A percentile compares a stretch with the other conserved stretches of the same genome.
Conservation (phyloP, 306 rosid species). For the Rosa persica region DNA sequence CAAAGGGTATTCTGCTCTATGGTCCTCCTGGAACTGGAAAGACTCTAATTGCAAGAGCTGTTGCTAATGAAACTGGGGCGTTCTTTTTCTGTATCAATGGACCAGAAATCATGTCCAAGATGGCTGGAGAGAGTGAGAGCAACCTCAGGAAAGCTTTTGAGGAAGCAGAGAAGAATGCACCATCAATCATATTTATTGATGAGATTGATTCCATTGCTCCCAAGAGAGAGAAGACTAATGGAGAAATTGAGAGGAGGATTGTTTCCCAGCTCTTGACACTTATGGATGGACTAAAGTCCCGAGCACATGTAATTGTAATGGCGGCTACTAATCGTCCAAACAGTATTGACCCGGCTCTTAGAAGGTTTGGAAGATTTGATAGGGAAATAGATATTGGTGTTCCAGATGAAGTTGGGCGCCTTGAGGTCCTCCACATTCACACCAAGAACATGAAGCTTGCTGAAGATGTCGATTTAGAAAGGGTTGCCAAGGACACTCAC, state of each 20-base stretch:
- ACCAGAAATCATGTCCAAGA: conserved; percentile 22
- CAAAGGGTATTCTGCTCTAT: conserved; percentile 41
- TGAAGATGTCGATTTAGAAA: conserved; percentile 27
- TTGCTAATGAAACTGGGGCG: conserved; percentile 36
- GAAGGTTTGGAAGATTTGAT: conserved; percentile 29
- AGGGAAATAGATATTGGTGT: conserved; percentile 27
- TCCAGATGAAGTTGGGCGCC: conserved; percentile 24
- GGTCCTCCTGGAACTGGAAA: conserved; percentile 48
- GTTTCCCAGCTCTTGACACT: conserved; percentile 25
- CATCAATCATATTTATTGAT: conserved; percentile 22
- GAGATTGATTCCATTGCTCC: conserved; percentile 28
- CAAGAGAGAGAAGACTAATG: conserved; percentile 23
- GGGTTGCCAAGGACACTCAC: conserved; percentile 24
- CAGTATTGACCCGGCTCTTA: conserved; percentile 24
- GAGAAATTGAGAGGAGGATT: conserved; percentile 24
- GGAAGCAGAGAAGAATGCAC: conserved; percentile 19
- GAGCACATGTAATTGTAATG: conserved; percentile 26
- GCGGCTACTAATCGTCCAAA: conserved; percentile 24
- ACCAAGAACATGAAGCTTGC: conserved; percentile 23
- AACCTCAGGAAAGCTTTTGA: conserved; percentile 27
- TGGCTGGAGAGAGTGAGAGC: conserved; percentile 32
- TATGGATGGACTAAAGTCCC: conserved; percentile 27
- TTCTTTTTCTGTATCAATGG: conserved; percentile 24
- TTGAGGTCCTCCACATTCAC: conserved; percentile 19
- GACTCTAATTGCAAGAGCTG: conserved; percentile 37